Evolutionary conservation across 306 rosid genomes (phyloP).

Genomic region (Inga laurina): DNA sequence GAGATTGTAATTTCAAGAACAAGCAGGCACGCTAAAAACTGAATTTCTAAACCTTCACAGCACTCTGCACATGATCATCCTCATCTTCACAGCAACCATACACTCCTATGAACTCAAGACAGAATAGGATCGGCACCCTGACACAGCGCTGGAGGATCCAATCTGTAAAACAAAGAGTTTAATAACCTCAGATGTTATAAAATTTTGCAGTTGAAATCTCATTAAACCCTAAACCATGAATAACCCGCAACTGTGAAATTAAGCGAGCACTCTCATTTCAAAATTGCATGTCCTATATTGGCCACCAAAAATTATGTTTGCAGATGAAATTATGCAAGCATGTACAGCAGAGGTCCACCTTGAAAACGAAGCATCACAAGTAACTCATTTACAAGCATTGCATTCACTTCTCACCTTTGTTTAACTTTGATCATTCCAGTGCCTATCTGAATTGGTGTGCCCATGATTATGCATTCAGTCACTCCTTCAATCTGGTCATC

Average conservation of each 20-base stretch:
- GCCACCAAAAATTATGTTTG: background rate
- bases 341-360: constrained; percentile 13
- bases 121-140: constrained; percentile 55
- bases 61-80: constrained; percentile 21
- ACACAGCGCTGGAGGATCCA: constrained; percentile 49
- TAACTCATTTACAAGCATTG: constrained; percentile 8
- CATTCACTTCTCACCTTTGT: constrained; percentile 75
- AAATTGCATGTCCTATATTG: background rate
- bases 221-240: background rate
- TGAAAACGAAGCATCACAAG: constrained; percentile 11
- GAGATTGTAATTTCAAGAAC: background rate
- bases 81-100: constrained; percentile 8
- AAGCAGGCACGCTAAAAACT: background rate
- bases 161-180: constrained; percentile 38
- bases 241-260: background rate
- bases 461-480: constrained; percentile 90
- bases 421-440: constrained; percentile 82
- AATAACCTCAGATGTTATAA: background rate
- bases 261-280: background rate
- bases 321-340: background rate
- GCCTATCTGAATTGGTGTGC: constrained; percentile 84
- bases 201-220: background rate
- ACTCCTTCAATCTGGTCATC: constrained; percentile 86
- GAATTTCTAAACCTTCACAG: background rate
- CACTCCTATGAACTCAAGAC: constrained; percentile 33